These are phyloP conservation scores for Mycena vitilis DNA, from an alignment of 768 basidiomycete genomes.

Conservation along the genomic window DNA sequence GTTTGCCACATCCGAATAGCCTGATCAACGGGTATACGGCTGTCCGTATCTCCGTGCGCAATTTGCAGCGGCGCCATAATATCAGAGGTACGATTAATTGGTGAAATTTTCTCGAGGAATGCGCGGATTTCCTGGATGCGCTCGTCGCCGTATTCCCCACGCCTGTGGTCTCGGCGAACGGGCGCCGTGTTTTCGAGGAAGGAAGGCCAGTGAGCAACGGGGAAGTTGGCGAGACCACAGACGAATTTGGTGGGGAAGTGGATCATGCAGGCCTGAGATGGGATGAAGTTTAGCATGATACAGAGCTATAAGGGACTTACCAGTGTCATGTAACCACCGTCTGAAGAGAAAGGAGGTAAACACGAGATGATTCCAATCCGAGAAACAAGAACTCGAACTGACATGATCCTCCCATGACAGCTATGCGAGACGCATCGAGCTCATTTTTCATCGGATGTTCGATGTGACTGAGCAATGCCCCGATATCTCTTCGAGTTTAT, in stretches of 20 bases:
- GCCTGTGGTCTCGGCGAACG: constrained; percentile 47
- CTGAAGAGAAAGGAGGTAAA: constrained; percentile 32
- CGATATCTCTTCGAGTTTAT: constrained; percentile 47
- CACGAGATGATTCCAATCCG: too few relatives aligned
- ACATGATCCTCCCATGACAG: constrained; percentile 58
- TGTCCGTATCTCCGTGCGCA: constrained; percentile 56
- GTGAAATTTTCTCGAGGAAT: constrained; percentile 53
- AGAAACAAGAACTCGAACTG: constrained; percentile 11
- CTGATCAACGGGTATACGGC: constrained; percentile 52
- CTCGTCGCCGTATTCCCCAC: constrained; percentile 57
- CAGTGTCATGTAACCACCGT: constrained; percentile 56
- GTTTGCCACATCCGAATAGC: constrained; percentile 52
- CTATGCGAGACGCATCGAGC: constrained; percentile 50
- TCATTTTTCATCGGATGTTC: constrained; percentile 45
- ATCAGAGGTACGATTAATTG: constrained; percentile 50
- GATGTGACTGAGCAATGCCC: constrained; percentile 51
- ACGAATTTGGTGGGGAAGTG: constrained; percentile 55
- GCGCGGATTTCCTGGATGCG: constrained; percentile 48
- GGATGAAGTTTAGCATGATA: neutral
- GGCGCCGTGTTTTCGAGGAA: constrained; percentile 57
- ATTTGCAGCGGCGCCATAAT: constrained; percentile 52
- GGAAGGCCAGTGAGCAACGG: constrained; percentile 52
- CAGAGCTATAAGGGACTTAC: constrained; percentile 39
- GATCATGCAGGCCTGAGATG: constrained; percentile 50
- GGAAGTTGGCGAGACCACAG: constrained; percentile 56